Conservation (phyloP, 2,329 filamentous ascomycete species). For the Ophiostoma himal-ulmi region DNA sequence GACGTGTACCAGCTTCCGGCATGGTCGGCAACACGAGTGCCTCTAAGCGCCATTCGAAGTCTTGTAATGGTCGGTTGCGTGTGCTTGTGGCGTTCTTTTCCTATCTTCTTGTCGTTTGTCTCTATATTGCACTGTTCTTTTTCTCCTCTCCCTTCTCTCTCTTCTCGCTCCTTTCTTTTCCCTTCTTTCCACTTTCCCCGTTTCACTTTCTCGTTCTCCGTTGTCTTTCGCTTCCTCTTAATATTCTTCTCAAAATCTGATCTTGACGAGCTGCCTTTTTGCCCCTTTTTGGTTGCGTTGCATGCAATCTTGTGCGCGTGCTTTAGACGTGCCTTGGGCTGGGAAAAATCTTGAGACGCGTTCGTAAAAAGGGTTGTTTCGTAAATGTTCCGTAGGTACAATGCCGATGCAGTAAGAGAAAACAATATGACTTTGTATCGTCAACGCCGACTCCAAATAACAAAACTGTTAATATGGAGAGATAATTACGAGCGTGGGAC, state of each 20-base stretch:
- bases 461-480: background rate
- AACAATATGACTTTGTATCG: no score
- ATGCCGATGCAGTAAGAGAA: no score
- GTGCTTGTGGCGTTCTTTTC: background rate
- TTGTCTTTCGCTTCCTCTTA: no score
- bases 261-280: no score
- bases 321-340: background rate
- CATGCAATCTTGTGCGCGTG: no score
- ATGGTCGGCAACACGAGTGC: slow-evolving; percentile 42
- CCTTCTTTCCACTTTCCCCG: no score
- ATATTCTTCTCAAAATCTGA: no score
- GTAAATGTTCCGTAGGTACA: no score
- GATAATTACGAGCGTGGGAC: background rate
- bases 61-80: background rate
- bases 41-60: slow-evolving; percentile 22
- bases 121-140: background rate
- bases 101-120: background rate
- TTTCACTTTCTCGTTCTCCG: no score
- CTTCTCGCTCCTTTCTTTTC: background rate
- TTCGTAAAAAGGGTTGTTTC: background rate
- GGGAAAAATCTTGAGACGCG: background rate
- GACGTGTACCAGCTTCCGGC: slow-evolving; percentile 83
- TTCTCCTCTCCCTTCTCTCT: background rate
- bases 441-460: no score
- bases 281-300: no score